Conservation (phyloP, 352 stramenopile genomes). For the Phytophthora sojae region DNA sequence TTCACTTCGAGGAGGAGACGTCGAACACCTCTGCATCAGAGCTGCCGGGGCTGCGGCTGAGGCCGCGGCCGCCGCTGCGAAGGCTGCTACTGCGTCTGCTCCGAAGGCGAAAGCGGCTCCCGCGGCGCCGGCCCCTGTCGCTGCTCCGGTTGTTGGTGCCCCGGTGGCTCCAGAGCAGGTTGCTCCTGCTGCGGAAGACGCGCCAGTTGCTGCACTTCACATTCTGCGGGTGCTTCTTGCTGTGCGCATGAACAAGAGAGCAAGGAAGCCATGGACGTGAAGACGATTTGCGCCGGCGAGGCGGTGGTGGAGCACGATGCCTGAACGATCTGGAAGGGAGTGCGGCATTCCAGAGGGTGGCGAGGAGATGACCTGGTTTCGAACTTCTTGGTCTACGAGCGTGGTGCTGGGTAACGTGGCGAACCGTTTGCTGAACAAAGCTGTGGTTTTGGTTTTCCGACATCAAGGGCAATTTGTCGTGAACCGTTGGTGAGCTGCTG, state of each 20-base stretch:
- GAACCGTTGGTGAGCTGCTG: too few relatives aligned
- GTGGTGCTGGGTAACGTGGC: constrained; percentile 69
- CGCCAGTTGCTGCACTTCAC: constrained; percentile 69
- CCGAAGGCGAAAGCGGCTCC: constrained; percentile 42
- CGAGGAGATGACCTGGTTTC: constrained; percentile 72
- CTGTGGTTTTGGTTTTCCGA: constrained; percentile 37
- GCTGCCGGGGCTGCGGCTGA: constrained; percentile 43
- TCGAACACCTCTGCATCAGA: constrained; percentile 72
- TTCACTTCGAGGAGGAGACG: constrained; percentile 84
- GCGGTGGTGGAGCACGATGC: constrained; percentile 89
- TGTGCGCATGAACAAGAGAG: constrained; percentile 87
- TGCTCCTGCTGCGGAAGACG: constrained; percentile 49
- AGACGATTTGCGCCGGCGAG: constrained; percentile 85
- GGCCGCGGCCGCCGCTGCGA: constrained; percentile 34
- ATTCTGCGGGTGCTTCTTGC: constrained; percentile 80
- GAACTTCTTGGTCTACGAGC: constrained; percentile 76
- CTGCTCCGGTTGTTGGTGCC: constrained; percentile 25
- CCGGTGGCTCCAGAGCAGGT: constrained; percentile 33
- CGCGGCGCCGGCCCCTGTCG: constrained; percentile 40
- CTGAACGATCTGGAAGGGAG: constrained; percentile 90
- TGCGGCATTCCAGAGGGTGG: constrained; percentile 76
- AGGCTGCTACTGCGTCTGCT: constrained; percentile 53
- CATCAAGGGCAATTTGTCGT: too few relatives aligned
- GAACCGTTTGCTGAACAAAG: constrained; percentile 70
- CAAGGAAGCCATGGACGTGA: constrained; percentile 75